Evolutionary conservation across 2,329 filamentous ascomycete genomes (phyloP), one percentile per base, ranked within the genome.

Genomic region (Calonectria pseudoturangicola): DNA sequence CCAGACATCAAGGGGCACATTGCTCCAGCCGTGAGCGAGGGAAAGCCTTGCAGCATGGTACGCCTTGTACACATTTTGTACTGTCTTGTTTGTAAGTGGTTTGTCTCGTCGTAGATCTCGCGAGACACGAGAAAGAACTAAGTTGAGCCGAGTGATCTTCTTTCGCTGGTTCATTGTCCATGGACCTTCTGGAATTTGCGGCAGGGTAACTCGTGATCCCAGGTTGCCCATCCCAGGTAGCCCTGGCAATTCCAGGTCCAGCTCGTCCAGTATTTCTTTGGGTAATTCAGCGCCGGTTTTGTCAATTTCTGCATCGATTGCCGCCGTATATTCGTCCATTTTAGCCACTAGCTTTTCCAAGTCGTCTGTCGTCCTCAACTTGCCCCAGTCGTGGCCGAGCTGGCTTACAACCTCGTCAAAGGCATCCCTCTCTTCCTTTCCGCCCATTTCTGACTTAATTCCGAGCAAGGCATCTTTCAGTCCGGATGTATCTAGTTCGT

Each of bases 1-100:
- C 90, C 93, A 93, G 5, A 90, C 87, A 18, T 89, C 86, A 12
- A 86, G 79, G 0, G 93, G 89, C n/a, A 95, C 87, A 36, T 87
- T 86, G 43, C 86, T 81, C 83, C 91, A 88, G 12, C 84, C 81
- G 25, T 83, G 83, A 1, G 86, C 82, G 50, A 92, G 82, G 8
- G 83, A 80, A 16, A 82, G 81, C 13, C 88, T 84, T 3, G 87
- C 87, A 0, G 84, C 82, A 58, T 86, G 85, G 77, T 92, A 92
- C 13, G 83, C 83, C 73, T 86, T 88, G 86, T 89, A 92, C 5
- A 86, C 82, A 1, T 82, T 80, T 30, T 80, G 81, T 25, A 87
- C 82, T 4, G 83, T 84, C 73, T 82, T 85, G 43, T 78, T 77
- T n/a, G 79, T 81, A 10, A 84, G 63, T 8, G 78, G 79, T 8